Percentiles rank a stretch among this genome's conserved stretches.
Conservation (phyloP, 345 rosid genomes). For the Adansonia digitata region DNA sequence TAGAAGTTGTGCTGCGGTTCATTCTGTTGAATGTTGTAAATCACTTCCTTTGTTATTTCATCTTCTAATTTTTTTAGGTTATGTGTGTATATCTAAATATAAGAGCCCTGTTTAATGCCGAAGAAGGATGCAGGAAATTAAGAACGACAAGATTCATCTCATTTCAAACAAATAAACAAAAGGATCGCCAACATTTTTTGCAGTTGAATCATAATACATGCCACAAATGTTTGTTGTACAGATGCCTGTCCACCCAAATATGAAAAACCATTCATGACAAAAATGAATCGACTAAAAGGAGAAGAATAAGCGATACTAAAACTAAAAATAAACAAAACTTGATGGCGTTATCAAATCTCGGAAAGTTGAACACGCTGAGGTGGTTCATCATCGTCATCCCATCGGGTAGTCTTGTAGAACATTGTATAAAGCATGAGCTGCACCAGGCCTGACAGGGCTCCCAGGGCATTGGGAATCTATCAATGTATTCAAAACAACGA, state of each 20-base stretch:
- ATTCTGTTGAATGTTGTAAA: conserved; percentile 28
- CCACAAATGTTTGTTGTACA: not conserved
- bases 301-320: not conserved
- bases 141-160: not conserved
- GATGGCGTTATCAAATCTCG: not conserved
- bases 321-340: not conserved
- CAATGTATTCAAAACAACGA: not conserved
- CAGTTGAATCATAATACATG: not conserved
- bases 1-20: conserved; percentile 10
- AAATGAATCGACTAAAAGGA: not conserved
- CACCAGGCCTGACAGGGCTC: conserved; percentile 5
- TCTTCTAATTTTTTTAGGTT: not conserved
- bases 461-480: conserved; percentile 9
- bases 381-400: conserved; percentile 32
- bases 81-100: not conserved
- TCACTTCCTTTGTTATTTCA: conserved; percentile 11
- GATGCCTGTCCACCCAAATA: not conserved
- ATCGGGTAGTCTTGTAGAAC: conserved; percentile 14
- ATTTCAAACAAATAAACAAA: not conserved
- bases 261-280: not conserved
- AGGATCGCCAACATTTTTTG: not conserved
- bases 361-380: conserved; percentile 23
- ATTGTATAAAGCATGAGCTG: conserved; percentile 9
- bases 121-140: not conserved
- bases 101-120: not conserved